Conservation (phyloP, 2,329 filamentous ascomycete genomes). For the Hypoxylon sp. region DNA sequence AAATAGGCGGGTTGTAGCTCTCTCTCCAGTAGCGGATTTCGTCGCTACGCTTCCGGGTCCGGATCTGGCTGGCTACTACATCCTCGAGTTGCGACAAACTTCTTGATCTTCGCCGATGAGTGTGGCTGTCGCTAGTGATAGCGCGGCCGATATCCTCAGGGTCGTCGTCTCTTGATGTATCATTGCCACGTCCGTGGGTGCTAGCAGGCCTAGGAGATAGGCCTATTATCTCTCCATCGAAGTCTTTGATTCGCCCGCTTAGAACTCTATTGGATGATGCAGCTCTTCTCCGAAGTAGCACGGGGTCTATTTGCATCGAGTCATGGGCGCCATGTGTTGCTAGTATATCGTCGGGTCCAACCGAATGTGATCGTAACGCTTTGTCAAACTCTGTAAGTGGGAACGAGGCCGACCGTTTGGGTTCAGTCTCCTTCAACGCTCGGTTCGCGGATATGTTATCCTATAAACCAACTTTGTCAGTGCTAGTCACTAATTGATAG, state of each 20-base stretch:
- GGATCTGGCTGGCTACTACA: conserved; percentile 46
- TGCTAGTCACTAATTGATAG: background rate
- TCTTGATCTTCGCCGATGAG: conserved; percentile 63
- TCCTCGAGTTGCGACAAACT: conserved; percentile 65
- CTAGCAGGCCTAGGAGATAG: conserved; percentile 70
- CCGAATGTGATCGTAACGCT: conserved; percentile 68
- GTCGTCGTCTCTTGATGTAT: conserved; percentile 52
- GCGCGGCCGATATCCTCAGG: conserved; percentile 68
- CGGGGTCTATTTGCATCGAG: conserved; percentile 59
- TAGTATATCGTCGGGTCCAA: conserved; percentile 63
- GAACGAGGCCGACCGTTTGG: conserved; percentile 65
- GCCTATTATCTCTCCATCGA: conserved; percentile 58
- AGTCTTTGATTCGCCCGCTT: conserved; percentile 49
- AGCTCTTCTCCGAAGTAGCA: conserved; percentile 51
- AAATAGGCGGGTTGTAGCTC: conserved; percentile 62
- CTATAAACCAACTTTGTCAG: conserved; percentile 40
- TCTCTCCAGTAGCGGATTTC: conserved; percentile 72
- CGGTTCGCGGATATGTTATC: conserved; percentile 51
- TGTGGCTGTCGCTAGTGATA: conserved; percentile 63
- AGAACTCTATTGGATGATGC: conserved; percentile 54
- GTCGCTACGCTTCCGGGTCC: conserved; percentile 63
- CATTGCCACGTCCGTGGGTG: conserved; percentile 59
- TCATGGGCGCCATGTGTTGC: conserved; percentile 63
- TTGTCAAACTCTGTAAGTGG: conserved; percentile 69
- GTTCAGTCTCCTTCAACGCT: conserved; percentile 48